Percentiles rank a stretch among this genome's conserved stretches.
These are phyloP conservation scores for Amylocarpus encephaloides DNA, from an alignment of 2,329 filamentous ascomycete species.

Conservation along the genomic window DNA sequence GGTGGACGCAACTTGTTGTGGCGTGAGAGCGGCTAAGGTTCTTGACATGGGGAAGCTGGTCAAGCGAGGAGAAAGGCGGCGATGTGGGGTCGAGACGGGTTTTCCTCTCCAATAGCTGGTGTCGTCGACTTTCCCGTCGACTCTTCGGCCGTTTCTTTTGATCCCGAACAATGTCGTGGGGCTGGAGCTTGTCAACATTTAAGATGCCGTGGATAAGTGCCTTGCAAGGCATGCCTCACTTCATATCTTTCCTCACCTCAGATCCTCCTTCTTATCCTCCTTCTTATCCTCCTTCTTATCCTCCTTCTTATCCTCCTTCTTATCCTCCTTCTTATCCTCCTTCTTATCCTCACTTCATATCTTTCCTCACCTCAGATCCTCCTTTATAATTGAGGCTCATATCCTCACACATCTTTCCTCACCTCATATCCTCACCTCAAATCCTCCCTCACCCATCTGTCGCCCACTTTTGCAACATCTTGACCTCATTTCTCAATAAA, in stretches of 20 bases:
- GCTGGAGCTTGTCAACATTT: slow-evolving; percentile 1
- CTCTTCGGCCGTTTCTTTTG: slow-evolving; percentile 4
- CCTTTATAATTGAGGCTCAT: not conserved
- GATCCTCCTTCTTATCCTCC: not conserved
- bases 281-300: too few relatives aligned
- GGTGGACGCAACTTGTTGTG: slow-evolving; percentile 7
- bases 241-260: not conserved
- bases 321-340: too few relatives aligned
- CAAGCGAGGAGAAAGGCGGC: slow-evolving; percentile 2
- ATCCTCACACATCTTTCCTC: not conserved
- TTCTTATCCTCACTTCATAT: not conserved
- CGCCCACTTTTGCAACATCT: not conserved
- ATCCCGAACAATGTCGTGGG: slow-evolving; percentile 2
- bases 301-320: too few relatives aligned
- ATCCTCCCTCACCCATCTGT: too few relatives aligned
- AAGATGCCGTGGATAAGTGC: slow-evolving; percentile 4
- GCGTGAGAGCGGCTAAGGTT: not conserved
- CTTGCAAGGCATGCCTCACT: not conserved
- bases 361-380: too few relatives aligned
- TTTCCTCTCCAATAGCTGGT: not conserved
- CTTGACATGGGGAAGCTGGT: slow-evolving; percentile 9
- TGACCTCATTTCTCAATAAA: not conserved
- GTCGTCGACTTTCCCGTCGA: too few relatives aligned
- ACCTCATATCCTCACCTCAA: too few relatives aligned
- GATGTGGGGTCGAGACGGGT: slow-evolving; percentile 7